These are phyloP conservation scores for Sporisorium iseilematis-ciliati DNA, from an alignment of 1,284 basidiomycete species.

Conservation along the genomic window DNA sequence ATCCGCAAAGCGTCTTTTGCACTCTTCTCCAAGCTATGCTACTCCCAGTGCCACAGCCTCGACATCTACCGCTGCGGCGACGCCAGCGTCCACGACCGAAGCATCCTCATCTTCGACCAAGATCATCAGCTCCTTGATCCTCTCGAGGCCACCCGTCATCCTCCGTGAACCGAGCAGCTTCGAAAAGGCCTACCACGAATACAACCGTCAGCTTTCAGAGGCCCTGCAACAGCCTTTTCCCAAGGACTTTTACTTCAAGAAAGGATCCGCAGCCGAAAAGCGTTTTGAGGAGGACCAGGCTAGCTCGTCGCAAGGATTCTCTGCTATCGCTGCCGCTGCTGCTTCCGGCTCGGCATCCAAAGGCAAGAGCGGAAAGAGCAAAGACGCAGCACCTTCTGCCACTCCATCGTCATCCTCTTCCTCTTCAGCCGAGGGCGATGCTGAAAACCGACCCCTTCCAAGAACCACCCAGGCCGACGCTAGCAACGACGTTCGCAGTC, in stretches of 20 bases:
- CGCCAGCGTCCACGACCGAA: constrained; percentile 11
- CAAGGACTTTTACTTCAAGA: constrained; percentile 93
- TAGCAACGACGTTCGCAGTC: constrained; percentile 76
- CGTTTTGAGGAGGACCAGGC: constrained; percentile 76
- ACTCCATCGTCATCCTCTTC: background rate
- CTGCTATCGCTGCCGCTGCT: constrained; percentile 29
- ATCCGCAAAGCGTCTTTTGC: constrained; percentile 28
- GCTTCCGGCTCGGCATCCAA: constrained; percentile 17
- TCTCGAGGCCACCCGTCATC: constrained; percentile 86
- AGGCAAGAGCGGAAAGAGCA: constrained; percentile 16
- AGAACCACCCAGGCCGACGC: constrained; percentile 76
- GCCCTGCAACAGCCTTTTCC: constrained; percentile 90
- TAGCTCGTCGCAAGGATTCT: constrained; percentile 40
- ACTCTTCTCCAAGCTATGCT: constrained; percentile 25
- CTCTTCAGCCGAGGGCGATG: constrained; percentile 64
- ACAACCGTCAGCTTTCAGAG: constrained; percentile 85
- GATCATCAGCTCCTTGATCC: constrained; percentile 75
- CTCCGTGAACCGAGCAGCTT: constrained; percentile 82
- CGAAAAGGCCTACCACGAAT: constrained; percentile 86
- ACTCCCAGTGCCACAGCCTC: constrained; percentile 14
- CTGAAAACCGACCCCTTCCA: constrained; percentile 70
- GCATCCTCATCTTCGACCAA: constrained; percentile 24
- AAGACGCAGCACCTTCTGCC: constrained; percentile 12
- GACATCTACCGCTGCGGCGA: constrained; percentile 14
- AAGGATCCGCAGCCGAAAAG: constrained; percentile 86